Evolutionary conservation across 768 basidiomycete species (phyloP), one percentile per base, ranked within the genome.

Genomic region (Naematelia encephala): DNA sequence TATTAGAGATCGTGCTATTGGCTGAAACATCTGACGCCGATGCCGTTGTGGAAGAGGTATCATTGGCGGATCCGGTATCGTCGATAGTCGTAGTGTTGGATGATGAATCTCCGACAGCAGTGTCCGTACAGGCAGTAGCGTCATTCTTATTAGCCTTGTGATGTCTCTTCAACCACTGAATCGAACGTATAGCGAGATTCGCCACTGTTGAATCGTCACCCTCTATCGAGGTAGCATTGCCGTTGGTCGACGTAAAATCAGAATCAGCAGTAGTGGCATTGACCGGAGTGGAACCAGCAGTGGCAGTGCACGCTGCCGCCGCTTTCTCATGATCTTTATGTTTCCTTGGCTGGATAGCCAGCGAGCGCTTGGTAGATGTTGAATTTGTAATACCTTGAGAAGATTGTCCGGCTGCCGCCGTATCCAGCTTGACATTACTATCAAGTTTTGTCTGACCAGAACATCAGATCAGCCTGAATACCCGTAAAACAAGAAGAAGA

Each of bases 361-460:
- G 34, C 34, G 34, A 39, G 8, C 34, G 34, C 8, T 8, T 39
- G 34, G 34, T 8, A 16, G 16, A 8, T 39, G 34, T 39, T 16
- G 34, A 8, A 39, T 39, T 39, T 8, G 34, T 8, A 39, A 16
- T 45, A 5, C 45, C 44, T 22, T 23, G n/a, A 11, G 55, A 47
- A 16, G 55, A 25, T 14, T 56, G 45, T 11, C 55, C 55, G 5
- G 44, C 47, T 13, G 45, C 45, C 22, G 23, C 30, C 21, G 26
- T 28, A 48, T 56, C 51, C 28, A 52, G 51, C 51, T 29, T 42
- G 56, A 62, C 53, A 26, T 62, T 62, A 21, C 44, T 53, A 25
- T 52, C 34, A 1, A 62, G 47, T 21, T 62, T 62, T 39, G 22
- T 53, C 56, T 57, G 29, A n/a, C n/a, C n/a, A n/a, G n/a, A n/a